Evolutionary conservation across 148 eudicot species (phyloP).

Genomic region (Rheum nobile): DNA sequence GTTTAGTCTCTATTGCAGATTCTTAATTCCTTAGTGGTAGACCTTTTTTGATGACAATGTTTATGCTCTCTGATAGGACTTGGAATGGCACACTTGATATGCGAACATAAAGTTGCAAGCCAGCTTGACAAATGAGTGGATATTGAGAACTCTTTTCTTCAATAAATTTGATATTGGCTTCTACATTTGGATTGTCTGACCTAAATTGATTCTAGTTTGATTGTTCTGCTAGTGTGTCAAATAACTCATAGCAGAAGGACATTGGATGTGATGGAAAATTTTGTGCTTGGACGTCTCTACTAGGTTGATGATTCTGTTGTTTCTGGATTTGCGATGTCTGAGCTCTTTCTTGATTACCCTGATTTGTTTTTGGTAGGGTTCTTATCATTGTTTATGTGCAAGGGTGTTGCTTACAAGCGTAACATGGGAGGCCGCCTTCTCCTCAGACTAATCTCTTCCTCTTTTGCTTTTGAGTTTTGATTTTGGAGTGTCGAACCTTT

Average conservation of each 20-base stretch:
- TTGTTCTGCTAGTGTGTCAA: not conserved
- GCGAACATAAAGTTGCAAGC: not conserved
- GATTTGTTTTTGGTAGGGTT: no score
- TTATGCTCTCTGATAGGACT: not conserved
- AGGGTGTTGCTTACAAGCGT: no score
- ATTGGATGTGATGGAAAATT: not conserved
- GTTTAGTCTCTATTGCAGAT: not conserved
- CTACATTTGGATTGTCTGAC: not conserved
- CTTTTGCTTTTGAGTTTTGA: no score
- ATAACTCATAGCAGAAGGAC: not conserved
- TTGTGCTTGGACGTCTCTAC: not conserved
- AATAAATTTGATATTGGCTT: no score
- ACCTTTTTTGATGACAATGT: not conserved
- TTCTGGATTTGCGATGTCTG: not conserved
- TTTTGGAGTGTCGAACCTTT: no score
- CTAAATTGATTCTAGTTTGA: not conserved
- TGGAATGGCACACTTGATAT: not conserved
- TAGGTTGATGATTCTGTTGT: not conserved
- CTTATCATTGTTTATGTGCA: no score
- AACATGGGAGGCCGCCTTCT: no score
- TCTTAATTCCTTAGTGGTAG: not conserved
- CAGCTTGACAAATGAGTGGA: not conserved
- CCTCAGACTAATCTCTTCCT: no score
- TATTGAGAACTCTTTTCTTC: no score
- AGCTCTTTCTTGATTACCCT: no score